These are phyloP conservation scores for Raffaelea arxii DNA, from an alignment of 2,329 filamentous ascomycete genomes.

Conservation along the genomic window DNA sequence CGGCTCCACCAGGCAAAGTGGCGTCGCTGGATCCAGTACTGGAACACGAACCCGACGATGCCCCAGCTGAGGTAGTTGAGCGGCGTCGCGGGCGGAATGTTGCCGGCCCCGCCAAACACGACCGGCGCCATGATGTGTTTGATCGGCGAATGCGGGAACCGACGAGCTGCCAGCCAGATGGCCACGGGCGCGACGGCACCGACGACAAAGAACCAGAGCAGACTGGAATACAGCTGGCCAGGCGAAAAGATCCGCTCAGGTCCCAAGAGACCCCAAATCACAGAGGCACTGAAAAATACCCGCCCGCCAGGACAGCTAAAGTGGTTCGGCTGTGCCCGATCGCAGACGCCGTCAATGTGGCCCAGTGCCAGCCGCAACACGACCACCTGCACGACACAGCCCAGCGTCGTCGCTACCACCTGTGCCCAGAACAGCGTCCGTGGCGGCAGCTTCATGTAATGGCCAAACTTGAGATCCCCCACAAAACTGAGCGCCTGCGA, in stretches of 20 bases:
- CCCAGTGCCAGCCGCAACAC: conserved; percentile 53
- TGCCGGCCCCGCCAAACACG: conserved; percentile 49
- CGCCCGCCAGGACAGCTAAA: conserved; percentile 56
- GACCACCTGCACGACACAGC: conserved; percentile 55
- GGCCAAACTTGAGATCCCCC: conserved; percentile 58
- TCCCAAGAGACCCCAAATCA: conserved; percentile 60
- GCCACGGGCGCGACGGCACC: conserved; percentile 43
- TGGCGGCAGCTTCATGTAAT: conserved; percentile 65
- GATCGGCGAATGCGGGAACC: conserved; percentile 39
- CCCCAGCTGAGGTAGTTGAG: conserved; percentile 70
- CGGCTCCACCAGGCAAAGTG: conserved; percentile 63
- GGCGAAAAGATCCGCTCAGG: conserved; percentile 55
- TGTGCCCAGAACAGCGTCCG: conserved; percentile 58
- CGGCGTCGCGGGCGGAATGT: conserved; percentile 57
- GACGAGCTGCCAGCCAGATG: conserved; percentile 39
- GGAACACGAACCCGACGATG: conserved; percentile 60
- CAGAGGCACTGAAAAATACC: conserved; percentile 56
- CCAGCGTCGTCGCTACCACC: conserved; percentile 55
- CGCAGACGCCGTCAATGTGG: conserved; percentile 56
- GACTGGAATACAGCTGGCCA: conserved; percentile 49
- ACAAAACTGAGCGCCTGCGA: conserved; percentile 56
- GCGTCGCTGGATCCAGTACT: conserved; percentile 54
- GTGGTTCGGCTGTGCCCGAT: conserved; percentile 41
- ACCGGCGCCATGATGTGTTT: conserved; percentile 51
- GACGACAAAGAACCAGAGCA: conserved; percentile 50